Evolutionary conservation across 2,329 filamentous ascomycete species (phyloP).

Genomic region (Xylogone sp.): DNA sequence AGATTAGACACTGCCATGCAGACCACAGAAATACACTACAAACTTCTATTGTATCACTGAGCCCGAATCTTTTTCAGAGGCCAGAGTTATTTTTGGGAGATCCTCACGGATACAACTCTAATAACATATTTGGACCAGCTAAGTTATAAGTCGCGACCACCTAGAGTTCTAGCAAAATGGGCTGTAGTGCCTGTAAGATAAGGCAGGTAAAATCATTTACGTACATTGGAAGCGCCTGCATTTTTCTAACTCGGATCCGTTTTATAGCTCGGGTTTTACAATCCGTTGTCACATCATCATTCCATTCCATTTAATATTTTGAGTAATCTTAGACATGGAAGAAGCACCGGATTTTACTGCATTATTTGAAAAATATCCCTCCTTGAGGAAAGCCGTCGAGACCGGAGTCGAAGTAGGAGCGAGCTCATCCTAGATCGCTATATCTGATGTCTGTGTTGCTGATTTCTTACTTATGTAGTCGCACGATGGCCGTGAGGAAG

Average conservation of each 20-base stretch:
- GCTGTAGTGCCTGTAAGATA: too few relatives aligned
- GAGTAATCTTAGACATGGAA: not conserved
- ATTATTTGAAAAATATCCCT: constrained; percentile 4
- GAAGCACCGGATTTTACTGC: not conserved
- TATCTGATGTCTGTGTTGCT: not conserved
- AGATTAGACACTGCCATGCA: too few relatives aligned
- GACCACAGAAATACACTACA: too few relatives aligned
- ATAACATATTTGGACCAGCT: too few relatives aligned
- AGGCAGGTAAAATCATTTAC: too few relatives aligned
- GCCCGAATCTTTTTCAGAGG: too few relatives aligned
- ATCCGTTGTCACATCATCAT: not conserved
- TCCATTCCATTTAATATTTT: not conserved
- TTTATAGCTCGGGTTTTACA: not conserved
- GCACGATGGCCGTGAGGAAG: constrained; percentile 69
- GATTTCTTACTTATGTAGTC: constrained; percentile 29
- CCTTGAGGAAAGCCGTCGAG: constrained; percentile 1
- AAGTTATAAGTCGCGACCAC: too few relatives aligned
- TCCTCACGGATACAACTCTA: too few relatives aligned
- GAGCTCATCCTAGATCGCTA: not conserved
- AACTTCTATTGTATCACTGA: too few relatives aligned
- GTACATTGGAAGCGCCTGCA: not conserved
- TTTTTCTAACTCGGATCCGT: not conserved
- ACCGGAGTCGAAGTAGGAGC: constrained; percentile 4
- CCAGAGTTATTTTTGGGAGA: too few relatives aligned
- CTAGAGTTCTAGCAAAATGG: too few relatives aligned